A percentile compares a stretch with the other conserved stretches of the same genome.
Evolutionary conservation across 768 basidiomycete species (phyloP).

Genomic region (Roridomyces roridus): DNA sequence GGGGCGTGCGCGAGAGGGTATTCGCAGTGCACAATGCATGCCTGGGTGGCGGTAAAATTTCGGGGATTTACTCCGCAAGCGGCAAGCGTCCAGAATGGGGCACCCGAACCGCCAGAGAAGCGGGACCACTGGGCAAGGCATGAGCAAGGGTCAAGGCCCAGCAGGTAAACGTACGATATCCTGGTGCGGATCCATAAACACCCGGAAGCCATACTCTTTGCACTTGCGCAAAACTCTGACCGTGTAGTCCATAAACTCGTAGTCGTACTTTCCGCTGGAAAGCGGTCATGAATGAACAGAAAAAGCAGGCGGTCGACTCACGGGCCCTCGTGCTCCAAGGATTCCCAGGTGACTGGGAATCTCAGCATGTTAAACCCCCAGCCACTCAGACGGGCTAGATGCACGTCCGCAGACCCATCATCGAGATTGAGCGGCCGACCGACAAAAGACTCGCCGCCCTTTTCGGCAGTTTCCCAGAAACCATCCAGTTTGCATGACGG

Average conservation of each 20-base stretch:
- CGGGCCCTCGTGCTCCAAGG: slow-evolving; percentile 94
- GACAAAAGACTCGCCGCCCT: slow-evolving; percentile 71
- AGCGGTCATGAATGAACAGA: slow-evolving; percentile 10
- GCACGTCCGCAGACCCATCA: slow-evolving; percentile 84
- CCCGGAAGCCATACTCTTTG: slow-evolving; percentile 89
- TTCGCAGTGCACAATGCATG: slow-evolving; percentile 89
- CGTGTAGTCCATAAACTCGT: slow-evolving; percentile 92
- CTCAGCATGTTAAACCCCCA: slow-evolving; percentile 95
- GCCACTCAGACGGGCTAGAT: slow-evolving; percentile 81
- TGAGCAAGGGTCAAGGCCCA: slow-evolving; percentile 3
- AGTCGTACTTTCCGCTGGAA: slow-evolving; percentile 84
- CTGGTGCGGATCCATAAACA: slow-evolving; percentile 96
- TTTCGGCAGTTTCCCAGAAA: slow-evolving; percentile 85
- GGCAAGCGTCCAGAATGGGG: slow-evolving; percentile 90
- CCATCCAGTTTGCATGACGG: slow-evolving; percentile 72
- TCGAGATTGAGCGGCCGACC: slow-evolving; percentile 84
- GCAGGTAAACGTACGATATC: slow-evolving; percentile 71
- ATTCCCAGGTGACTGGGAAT: slow-evolving; percentile 93
- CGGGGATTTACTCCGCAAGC: slow-evolving; percentile 92
- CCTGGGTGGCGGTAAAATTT: slow-evolving; percentile 83
- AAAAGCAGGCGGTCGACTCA: slow-evolving; percentile 54
- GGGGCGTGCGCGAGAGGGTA: slow-evolving; percentile 70
- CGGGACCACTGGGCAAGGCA: slow-evolving; percentile 81
- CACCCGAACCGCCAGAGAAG: slow-evolving; percentile 93
- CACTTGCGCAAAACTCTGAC: slow-evolving; percentile 88